Percentiles rank a stretch among this genome's conserved stretches.
Conservation (phyloP, 148 eudicot genomes). For the Nyssa sinensis region DNA sequence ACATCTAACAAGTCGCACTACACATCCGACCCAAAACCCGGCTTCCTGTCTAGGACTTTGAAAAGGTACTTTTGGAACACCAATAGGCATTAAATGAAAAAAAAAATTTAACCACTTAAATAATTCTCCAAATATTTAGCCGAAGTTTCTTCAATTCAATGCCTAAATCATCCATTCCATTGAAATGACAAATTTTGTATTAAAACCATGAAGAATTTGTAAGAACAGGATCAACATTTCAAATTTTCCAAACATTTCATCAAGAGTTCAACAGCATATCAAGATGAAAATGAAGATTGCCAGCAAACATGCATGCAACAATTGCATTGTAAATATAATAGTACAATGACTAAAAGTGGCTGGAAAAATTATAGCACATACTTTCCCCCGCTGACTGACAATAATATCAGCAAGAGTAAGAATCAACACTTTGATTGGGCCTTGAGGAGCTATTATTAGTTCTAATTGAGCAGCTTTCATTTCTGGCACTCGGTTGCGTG, state of each 20-base stretch:
- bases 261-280: background rate
- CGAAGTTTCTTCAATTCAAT: no score
- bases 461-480: background rate
- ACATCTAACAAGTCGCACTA: no score
- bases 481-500: slow-evolving; percentile 2
- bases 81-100: no score
- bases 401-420: no score
- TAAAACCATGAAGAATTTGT: background rate
- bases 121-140: no score
- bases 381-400: no score
- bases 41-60: no score
- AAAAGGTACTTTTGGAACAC: no score
- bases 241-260: background rate
- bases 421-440: background rate
- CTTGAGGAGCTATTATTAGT: background rate
- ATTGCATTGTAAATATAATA: background rate
- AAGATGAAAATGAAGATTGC: background rate
- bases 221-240: background rate
- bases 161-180: background rate
- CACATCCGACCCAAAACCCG: no score
- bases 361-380: no score
- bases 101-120: no score
- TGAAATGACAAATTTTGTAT: background rate
- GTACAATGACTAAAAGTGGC: background rate
- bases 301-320: background rate